Base-by-base conservation (phyloP, 495 filamentous ascomycete species). In the Hypoxylon fragiforme region DNA sequence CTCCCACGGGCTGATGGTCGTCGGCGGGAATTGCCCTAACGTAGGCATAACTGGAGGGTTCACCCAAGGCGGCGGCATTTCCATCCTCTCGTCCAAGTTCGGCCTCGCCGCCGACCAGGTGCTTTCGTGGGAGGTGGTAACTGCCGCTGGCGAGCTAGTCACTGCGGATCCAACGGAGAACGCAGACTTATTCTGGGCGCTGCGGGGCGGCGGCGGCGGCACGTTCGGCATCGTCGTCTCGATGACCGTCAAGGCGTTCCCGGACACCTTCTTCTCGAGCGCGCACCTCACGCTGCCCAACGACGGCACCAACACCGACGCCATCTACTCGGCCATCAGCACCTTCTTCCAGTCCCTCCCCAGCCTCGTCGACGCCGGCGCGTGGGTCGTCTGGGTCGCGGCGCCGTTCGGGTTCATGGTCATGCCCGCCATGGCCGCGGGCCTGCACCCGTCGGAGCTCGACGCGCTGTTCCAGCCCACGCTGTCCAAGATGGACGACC, bases 101-200 rank as follows among this genome's bases (percentile, higher is more conserved):
- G 86, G 86, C 0, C 66, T 88, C 0, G 81, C 59, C 1, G 83
- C 84, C 0, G 85, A 87, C 58, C 70, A 86, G 21, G 66, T 74
- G 0, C 75, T 88, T 0, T 71, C 77, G 50, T 83, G 67, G 70
- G 78, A 87, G 50, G 80, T 86, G 0, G 73, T 87, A 0, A 79
- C 77, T 11, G 77, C 67, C 0, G 36, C 57, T 1, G 80, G 82
- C 0, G 59, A 63, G 14, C 52, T 70, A 26, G 9, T 85, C 20
- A 70, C 61, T 0, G 77, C 76, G 9, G 69, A 68, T 8, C 72
- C 71, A 0, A 67, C 66, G n/a, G 18, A 78, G 43, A 71, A 83
- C 52, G 13, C 66, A 0, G 82, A 85, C 54, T 62, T 87, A 0
- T 85, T 75, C 64, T 85, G 80, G 81, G 84, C 84, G 6, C 60